Conservation (phyloP, 129 eudicot species). For the Solidago caesia region DNA sequence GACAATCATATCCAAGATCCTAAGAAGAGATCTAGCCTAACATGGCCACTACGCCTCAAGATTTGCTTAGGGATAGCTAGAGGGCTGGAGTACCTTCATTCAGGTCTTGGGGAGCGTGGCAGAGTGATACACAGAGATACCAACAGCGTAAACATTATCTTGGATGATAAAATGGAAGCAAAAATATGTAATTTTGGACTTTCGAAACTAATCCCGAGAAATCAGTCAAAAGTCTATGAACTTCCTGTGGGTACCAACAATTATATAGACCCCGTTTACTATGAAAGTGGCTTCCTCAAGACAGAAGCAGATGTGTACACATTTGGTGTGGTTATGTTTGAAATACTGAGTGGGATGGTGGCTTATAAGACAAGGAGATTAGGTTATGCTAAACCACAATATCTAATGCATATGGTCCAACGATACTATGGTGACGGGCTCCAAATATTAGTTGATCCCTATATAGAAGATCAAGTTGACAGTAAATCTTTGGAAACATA, state of each 20-base stretch:
- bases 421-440: neutral
- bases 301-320: neutral
- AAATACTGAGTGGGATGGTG: neutral
- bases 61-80: conserved; percentile 10
- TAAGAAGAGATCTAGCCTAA: neutral
- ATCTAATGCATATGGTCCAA: neutral
- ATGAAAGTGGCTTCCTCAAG: neutral
- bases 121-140: neutral
- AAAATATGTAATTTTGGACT: neutral
- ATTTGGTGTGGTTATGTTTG: neutral
- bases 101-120: neutral
- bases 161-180: neutral
- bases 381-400: neutral
- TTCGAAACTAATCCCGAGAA: neutral
- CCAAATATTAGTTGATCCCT: neutral
- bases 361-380: neutral
- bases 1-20: neutral
- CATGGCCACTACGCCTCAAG: conserved; percentile 1
- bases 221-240: neutral
- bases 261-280: neutral
- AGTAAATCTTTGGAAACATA: neutral
- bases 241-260: neutral
- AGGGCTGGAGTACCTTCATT: conserved; percentile 2
- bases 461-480: neutral
- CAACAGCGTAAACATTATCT: neutral